These are phyloP conservation scores for Acorus calamus DNA, from an alignment of 106 monocot species.

Conservation along the genomic window DNA sequence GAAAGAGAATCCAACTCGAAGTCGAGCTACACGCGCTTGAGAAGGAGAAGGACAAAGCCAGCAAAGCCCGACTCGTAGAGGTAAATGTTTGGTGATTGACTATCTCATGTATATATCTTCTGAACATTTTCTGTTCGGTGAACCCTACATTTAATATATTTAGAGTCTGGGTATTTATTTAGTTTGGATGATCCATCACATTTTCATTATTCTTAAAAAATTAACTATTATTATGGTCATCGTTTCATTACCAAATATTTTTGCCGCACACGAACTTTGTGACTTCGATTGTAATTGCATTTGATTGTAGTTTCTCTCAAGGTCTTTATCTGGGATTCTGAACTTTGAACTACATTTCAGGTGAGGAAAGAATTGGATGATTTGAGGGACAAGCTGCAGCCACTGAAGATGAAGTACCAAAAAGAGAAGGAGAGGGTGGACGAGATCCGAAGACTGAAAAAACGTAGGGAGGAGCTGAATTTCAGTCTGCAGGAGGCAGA, in stretches of 20 bases:
- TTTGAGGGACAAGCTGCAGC: constrained; percentile 81
- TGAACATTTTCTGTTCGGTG: too few species aligned
- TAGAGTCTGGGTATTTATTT: too few species aligned
- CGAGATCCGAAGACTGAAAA: constrained; percentile 60
- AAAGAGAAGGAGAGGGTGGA: constrained; percentile 92
- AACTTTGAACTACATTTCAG: constrained; percentile 7
- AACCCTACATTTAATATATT: too few species aligned
- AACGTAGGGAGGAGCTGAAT: constrained; percentile 43
- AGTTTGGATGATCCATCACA: too few species aligned
- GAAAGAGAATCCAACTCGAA: constrained; percentile 79
- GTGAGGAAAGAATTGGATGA: constrained; percentile 52
- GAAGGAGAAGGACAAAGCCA: constrained; percentile 94
- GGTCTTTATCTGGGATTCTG: neutral
- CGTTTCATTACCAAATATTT: too few species aligned
- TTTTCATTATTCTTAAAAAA: too few species aligned
- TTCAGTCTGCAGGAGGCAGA: constrained; percentile 44
- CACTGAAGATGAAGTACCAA: constrained; percentile 70
- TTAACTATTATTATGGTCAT: too few species aligned
- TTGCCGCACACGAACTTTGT: too few species aligned
- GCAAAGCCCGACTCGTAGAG: constrained; percentile 80
- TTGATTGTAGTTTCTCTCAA: neutral
- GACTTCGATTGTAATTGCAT: too few species aligned
- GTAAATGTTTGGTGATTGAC: constrained; percentile 9
- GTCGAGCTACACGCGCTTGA: constrained; percentile 88
- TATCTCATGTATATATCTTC: too few species aligned